Percentiles rank a stretch among this genome's conserved stretches.
phyloP scores from a whole-genome alignment of 192 early-diverging fungal species.

The Dimargaris xerosporica region DNA sequence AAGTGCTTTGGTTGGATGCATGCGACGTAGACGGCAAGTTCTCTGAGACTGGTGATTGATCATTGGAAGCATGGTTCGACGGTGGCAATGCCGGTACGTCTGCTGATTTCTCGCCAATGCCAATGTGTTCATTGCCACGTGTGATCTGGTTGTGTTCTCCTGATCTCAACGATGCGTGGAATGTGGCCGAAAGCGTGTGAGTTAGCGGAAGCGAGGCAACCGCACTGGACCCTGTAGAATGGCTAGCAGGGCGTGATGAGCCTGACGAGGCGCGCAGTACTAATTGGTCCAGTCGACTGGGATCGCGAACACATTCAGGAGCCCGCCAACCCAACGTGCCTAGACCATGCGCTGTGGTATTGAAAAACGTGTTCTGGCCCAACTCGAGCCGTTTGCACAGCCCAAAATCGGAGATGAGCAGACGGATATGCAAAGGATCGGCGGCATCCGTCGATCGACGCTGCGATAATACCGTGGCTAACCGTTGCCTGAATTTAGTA shows the following conservation, averaged over 20 bases:
- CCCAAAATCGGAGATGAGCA: conserved; percentile 95
- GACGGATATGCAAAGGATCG: conserved; percentile 28
- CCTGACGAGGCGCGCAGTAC: conserved; percentile 13
- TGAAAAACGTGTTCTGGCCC: conserved; percentile 87
- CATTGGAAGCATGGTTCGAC: no score
- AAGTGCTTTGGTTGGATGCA: no score
- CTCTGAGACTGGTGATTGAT: not conserved
- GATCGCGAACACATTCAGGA: conserved; percentile 61
- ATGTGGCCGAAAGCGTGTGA: no score
- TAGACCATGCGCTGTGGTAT: conserved; percentile 54
- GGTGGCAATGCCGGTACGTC: no score
- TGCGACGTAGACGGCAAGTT: conserved; percentile 9
- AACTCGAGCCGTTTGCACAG: conserved; percentile 87
- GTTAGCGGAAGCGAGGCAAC: conserved; percentile 14
- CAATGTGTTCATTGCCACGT: conserved; percentile 15
- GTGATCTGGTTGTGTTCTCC: no score
- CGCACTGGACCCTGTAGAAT: conserved; percentile 22
- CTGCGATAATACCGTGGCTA: conserved; percentile 1
- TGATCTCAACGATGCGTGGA: no score
- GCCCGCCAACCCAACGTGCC: conserved; percentile 94
- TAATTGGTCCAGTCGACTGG: conserved; percentile 11
- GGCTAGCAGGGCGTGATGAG: conserved; percentile 9
- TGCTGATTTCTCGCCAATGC: conserved; percentile 9
- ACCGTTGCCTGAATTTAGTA: no score
- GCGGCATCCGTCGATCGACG: not conserved